These are phyloP conservation scores for Clathrus columnatus DNA, from an alignment of 768 basidiomycete species.

Conservation along the genomic window DNA sequence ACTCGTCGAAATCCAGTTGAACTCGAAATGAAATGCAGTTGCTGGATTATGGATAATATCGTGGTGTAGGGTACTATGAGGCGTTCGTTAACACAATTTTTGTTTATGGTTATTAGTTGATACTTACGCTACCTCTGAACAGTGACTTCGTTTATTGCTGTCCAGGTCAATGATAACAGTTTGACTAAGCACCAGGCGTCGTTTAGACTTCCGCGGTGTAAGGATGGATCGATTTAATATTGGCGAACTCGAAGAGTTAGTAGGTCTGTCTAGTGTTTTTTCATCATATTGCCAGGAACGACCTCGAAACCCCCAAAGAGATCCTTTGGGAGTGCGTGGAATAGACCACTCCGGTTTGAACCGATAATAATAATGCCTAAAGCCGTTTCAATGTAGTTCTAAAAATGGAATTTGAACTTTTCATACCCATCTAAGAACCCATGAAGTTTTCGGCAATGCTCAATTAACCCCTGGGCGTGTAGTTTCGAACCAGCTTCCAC, in stretches of 20 bases:
- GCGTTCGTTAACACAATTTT: slow-evolving; percentile 1
- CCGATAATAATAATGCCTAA: slow-evolving; percentile 83
- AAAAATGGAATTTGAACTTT: neutral
- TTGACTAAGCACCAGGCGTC: slow-evolving; percentile 69
- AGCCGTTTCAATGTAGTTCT: slow-evolving; percentile 2
- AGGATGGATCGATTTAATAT: slow-evolving; percentile 21
- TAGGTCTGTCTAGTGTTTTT: neutral
- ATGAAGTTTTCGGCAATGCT: slow-evolving; percentile 71
- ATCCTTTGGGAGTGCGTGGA: slow-evolving; percentile 52
- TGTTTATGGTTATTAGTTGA: neutral
- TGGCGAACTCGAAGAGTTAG: neutral
- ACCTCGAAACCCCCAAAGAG: slow-evolving; percentile 4
- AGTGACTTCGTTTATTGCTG: slow-evolving; percentile 37
- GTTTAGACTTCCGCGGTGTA: slow-evolving; percentile 41
- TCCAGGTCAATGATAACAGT: slow-evolving; percentile 89
- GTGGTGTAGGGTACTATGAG: slow-evolving; percentile 55
- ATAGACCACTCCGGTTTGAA: slow-evolving; percentile 65
- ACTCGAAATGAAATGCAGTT: slow-evolving; percentile 95
- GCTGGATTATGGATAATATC: slow-evolving; percentile 92
- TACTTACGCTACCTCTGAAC: slow-evolving; percentile 27
- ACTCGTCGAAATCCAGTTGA: slow-evolving; percentile 95
- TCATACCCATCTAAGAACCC: slow-evolving; percentile 82
- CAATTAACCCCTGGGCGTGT: slow-evolving; percentile 75
- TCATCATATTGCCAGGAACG: slow-evolving; percentile 3
- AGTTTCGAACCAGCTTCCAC: slow-evolving; percentile 70